phyloP scores from a whole-genome alignment of 2,329 filamentous ascomycete species.

The Curvularia lunata region DNA sequence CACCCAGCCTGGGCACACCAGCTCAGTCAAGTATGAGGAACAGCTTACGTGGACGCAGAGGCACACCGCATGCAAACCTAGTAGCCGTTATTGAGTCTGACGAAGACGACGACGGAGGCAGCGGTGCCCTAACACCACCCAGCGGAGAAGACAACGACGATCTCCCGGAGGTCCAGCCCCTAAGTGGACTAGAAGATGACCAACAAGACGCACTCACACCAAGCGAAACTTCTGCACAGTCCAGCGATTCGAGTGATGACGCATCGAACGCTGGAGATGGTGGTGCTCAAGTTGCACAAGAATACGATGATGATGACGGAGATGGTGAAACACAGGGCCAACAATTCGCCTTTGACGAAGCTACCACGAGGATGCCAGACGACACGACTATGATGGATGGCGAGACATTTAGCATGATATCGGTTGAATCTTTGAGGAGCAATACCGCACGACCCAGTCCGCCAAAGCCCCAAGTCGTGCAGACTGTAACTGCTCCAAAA shows the following conservation, averaged over 20 bases:
- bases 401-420: conserved; percentile 60
- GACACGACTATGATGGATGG: conserved; percentile 56
- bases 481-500: conserved; percentile 10
- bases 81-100: conserved; percentile 26
- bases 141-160: conserved; percentile 28
- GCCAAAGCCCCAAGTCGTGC: conserved; percentile 17
- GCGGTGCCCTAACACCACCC: conserved; percentile 33
- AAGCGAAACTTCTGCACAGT: conserved; percentile 11
- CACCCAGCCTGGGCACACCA: conserved; percentile 20
- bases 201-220: conserved; percentile 7
- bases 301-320: conserved; percentile 31
- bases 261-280: neutral
- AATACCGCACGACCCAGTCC: conserved; percentile 39
- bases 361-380: conserved; percentile 46
- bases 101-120: conserved; percentile 32
- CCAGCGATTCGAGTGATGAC: conserved; percentile 5
- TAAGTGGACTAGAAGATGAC: neutral
- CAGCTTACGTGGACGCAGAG: conserved; percentile 32
- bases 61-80: conserved; percentile 37
- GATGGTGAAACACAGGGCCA: conserved; percentile 25
- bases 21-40: conserved; percentile 20
- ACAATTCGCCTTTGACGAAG: conserved; percentile 40
- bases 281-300: conserved; percentile 8
- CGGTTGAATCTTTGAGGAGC: conserved; percentile 54
- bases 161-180: neutral